Evolutionary conservation across 805 yeast genomes (phyloP).

Genomic region (Zygosaccharomyces lentus): DNA sequence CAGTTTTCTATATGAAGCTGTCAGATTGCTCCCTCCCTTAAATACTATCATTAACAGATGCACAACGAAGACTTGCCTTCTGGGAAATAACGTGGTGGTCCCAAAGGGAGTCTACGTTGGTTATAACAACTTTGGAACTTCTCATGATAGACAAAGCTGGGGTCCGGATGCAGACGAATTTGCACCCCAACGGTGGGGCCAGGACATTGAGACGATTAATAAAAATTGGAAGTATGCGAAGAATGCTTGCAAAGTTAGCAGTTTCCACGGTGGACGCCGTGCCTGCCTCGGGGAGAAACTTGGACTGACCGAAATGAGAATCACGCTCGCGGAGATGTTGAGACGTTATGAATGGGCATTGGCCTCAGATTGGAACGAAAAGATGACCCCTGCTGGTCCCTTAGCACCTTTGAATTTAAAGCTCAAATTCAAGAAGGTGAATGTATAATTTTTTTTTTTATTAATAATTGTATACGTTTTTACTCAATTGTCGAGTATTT

Average conservation of each 20-base stretch:
- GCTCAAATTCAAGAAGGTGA: constrained; percentile 20
- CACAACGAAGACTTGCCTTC: constrained; percentile 36
- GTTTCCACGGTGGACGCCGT: constrained; percentile 57
- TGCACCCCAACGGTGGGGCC: constrained; percentile 52
- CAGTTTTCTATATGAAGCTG: constrained; percentile 58
- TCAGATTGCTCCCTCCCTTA: constrained; percentile 52
- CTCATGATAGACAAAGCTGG: constrained; percentile 45
- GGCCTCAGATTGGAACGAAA: constrained; percentile 45
- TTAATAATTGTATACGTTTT: not conserved
- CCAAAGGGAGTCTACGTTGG: constrained; percentile 54
- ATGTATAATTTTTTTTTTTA: not conserved
- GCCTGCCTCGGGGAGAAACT: constrained; percentile 60
- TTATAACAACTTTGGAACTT: constrained; percentile 50
- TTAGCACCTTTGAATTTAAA: constrained; percentile 44
- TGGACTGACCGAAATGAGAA: constrained; percentile 45
- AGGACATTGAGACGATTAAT: constrained; percentile 35
- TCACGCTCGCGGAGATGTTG: constrained; percentile 38
- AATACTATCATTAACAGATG: constrained; percentile 52
- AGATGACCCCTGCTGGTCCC: constrained; percentile 56
- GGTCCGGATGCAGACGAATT: constrained; percentile 42
- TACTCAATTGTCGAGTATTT: constrained; percentile 23
- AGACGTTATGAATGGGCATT: constrained; percentile 36
- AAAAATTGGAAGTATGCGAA: constrained; percentile 43
- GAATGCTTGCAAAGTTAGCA: constrained; percentile 43
- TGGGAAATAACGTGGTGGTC: constrained; percentile 43